Conservation (phyloP, 371 early-diverging fungal species). For the Polyrhizophydium stewartii region DNA sequence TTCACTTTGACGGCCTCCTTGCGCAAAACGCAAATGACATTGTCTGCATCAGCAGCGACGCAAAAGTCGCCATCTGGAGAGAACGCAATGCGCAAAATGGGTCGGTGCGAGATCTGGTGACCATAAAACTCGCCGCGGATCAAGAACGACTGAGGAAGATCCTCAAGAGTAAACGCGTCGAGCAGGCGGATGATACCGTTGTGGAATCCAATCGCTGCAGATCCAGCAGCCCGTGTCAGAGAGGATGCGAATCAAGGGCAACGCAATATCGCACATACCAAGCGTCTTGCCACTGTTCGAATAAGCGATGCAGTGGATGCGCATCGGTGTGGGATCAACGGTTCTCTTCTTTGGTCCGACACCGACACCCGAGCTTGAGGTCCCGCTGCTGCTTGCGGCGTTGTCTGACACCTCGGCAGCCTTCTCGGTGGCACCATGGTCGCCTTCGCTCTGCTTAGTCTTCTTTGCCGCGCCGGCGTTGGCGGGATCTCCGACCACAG, state of each 20-base stretch:
- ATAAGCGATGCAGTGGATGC: conserved; percentile 2
- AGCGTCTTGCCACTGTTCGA: conserved; percentile 3
- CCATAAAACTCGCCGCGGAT: conserved; percentile 11
- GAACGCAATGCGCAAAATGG: conserved; percentile 23
- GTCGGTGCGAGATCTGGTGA: conserved; percentile 14
- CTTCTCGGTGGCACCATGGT: too few species aligned
- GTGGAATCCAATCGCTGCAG: conserved; percentile 33
- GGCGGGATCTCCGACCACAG: neutral
- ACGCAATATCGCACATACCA: neutral
- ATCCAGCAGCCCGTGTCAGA: neutral
- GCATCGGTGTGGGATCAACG: neutral
- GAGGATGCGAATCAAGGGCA: neutral
- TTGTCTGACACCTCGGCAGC: too few species aligned
- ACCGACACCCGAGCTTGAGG: neutral
- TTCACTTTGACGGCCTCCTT: conserved; percentile 14
- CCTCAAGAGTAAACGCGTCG: conserved; percentile 23
- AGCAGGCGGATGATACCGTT: conserved; percentile 37
- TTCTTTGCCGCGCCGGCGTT: neutral
- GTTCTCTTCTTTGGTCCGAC: neutral
- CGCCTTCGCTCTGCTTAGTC: too few species aligned
- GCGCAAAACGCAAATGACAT: conserved; percentile 28
- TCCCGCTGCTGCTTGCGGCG: neutral
- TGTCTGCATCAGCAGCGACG: conserved; percentile 28
- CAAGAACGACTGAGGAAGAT: conserved; percentile 16
- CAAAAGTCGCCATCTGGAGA: conserved; percentile 24